These are phyloP conservation scores for Xanthoceras sorbifolium DNA, from an alignment of 345 rosid genomes.

Conservation along the genomic window DNA sequence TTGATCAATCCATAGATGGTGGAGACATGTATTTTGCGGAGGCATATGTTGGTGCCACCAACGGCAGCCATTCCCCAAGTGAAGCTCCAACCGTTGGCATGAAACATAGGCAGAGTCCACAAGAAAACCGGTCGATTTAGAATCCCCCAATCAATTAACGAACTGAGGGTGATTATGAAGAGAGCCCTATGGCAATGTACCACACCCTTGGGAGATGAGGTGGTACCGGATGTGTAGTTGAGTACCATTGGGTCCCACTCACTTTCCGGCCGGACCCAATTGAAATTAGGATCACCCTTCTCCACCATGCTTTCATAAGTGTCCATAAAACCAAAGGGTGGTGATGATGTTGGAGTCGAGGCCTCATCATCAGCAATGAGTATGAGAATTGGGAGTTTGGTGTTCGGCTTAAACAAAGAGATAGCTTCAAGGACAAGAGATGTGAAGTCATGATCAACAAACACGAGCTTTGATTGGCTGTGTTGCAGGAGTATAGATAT, in stretches of 20 bases:
- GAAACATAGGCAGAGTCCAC: conserved; percentile 69
- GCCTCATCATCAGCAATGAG: conserved; percentile 34
- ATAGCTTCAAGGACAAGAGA: conserved; percentile 47
- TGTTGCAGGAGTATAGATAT: conserved; percentile 49
- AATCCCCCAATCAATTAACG: conserved; percentile 43
- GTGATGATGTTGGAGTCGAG: neutral
- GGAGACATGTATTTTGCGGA: conserved; percentile 37
- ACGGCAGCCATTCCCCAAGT: conserved; percentile 64
- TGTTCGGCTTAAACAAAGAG: conserved; percentile 32
- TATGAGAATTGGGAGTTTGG: conserved; percentile 35
- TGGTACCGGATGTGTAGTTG: conserved; percentile 69
- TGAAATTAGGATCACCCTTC: conserved; percentile 38
- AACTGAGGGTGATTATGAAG: conserved; percentile 38
- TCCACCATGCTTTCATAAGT: conserved; percentile 46
- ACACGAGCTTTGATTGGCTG: conserved; percentile 57
- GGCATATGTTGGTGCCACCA: conserved; percentile 62
- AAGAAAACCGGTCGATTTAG: conserved; percentile 50
- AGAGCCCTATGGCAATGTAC: conserved; percentile 50
- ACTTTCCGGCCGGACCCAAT: conserved; percentile 41
- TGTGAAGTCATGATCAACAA: conserved; percentile 44
- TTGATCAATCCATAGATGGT: conserved; percentile 42
- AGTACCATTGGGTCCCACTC: conserved; percentile 59
- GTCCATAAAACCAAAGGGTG: conserved; percentile 30
- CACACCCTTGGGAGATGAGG: conserved; percentile 64
- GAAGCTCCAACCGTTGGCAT: conserved; percentile 62